Base-by-base conservation (phyloP, 441 rosid genomes). In the Pelargonium citronellum region DNA sequence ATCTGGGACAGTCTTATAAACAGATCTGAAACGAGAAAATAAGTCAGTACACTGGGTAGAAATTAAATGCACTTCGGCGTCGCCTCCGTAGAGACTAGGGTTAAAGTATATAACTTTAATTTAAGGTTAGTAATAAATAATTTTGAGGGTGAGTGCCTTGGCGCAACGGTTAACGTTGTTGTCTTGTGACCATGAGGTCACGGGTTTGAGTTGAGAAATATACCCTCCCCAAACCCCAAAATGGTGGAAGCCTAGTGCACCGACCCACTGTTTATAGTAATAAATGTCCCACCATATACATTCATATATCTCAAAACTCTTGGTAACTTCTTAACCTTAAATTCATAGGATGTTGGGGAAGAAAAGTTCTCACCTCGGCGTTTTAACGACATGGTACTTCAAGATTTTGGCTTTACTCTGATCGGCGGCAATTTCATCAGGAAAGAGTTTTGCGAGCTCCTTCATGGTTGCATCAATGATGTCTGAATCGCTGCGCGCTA, bases 381-480 rank as follows among this genome's bases (percentile, higher is more conserved):
- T 90, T 82, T 91, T 91, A 0, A 94, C 95, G 64, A 91, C 86
- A 82, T 88, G 97, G 79, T 90, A 94, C 80, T 94, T 94, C 20
- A 90, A 13, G 43, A 94, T 79, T 74, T 91, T 94, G 34, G 97
- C 96, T 81, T 91, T 94, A 83, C 95, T 88, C 76, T 90, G 91
- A 80, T 94, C 98, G 2, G 91, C 87, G 34, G 92, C 63, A 76
- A 94, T 91, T 76, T 94, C 97, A 47, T 91, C 85, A 7, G 96
- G 98, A 74, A 94, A 94, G 72, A 91, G 95, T 79, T 80, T 94
- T 73, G 92, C 90, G 30, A 94, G 90, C 83, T 94, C 98, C 75
- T 80, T 86, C 95, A 94, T 90, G 9, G 96, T 86, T n/a, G 97
- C 96, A 74, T 91, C 91, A 63, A 94, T 87, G 64, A 94, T 94